These are phyloP conservation scores for Yarrowia osloensis DNA, from an alignment of 805 yeast genomes.

Conservation along the genomic window DNA sequence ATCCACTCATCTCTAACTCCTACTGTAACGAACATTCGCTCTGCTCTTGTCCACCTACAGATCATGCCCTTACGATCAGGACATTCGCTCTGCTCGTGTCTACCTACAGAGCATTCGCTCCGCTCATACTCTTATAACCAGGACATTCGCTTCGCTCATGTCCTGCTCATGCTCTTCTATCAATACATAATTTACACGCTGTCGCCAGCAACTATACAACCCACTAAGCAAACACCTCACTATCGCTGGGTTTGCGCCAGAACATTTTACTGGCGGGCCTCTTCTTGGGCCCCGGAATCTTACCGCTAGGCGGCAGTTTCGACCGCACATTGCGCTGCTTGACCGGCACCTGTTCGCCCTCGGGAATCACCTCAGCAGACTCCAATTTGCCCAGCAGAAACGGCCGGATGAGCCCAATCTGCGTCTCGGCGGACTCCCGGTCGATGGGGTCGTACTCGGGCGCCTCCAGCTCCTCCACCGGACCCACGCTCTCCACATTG, in stretches of 20 bases:
- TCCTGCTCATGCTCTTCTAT: not conserved
- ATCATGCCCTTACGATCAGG: no score
- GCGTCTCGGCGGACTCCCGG: conserved; percentile 53
- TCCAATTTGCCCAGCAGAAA: conserved; percentile 47
- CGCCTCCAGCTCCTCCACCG: conserved; percentile 52
- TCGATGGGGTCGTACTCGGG: conserved; percentile 55
- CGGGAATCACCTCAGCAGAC: conserved; percentile 47
- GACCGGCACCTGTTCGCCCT: conserved; percentile 83
- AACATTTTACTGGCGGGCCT: conserved; percentile 25
- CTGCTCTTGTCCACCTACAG: no score
- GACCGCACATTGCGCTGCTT: conserved; percentile 75
- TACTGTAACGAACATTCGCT: no score
- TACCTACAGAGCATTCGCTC: not conserved
- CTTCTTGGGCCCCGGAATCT: conserved; percentile 53
- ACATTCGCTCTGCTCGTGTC: no score
- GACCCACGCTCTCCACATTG: conserved; percentile 46
- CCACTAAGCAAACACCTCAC: conserved; percentile 7
- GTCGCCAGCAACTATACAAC: conserved; percentile 10
- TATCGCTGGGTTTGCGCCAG: conserved; percentile 18
- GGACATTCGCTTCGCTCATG: no score
- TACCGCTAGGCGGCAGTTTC: conserved; percentile 88
- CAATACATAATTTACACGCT: conserved; percentile 27
- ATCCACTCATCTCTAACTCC: no score
- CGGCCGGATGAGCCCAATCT: conserved; percentile 60
- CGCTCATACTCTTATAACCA: not conserved